Evolutionary conservation across 139 green algal genomes (phyloP), one percentile per base, ranked within the genome.

Genomic region (Chlorella sp.): DNA sequence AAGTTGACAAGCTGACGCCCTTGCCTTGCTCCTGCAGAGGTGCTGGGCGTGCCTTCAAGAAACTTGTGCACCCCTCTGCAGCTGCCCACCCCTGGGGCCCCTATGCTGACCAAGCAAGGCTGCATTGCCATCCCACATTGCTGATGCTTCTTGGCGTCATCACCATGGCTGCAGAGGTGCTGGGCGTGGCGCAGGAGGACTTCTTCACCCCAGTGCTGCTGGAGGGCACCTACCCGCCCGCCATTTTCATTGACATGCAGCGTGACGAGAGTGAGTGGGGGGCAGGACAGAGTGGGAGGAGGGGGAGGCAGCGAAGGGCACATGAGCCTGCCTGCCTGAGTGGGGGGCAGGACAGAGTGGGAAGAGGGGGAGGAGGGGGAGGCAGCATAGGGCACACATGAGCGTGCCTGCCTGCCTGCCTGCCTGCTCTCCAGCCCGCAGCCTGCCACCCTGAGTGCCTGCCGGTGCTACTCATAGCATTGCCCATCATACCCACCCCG

Each of bases 211-310:
- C 79, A 0, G 79, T 39, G 28, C 30, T 68, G 42, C 79, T 85
- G 79, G 79, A 42, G 16, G 42, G 32, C 19, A 83, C 83, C 0
- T 88, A 80, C 64, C 83, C 83, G 9, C 64, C 83, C 64, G 36
- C 64, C 39, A 39, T 88, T 5, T 88, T 88, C 22, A 61, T 88
- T 28, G 83, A 88, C 64, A 88, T 88, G 83, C 34, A 66, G 64
- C 64, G 64, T 0, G 83, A 88, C 53, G 22, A 26, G 3, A 89
- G 71, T 83, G 48, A 89, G 71, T 15, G 9, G 15, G 26, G 16
- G 11, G 37, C 34, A 32, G 60, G 34, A 34, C 69, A 34, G n/a
- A n/a, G n/a, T n/a, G n/a, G n/a, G n/a, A n/a, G n/a, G n/a, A n/a
- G n/a, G n/a, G n/a, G n/a, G n/a, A n/a, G n/a, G n/a, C n/a, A n/a